These are phyloP conservation scores for Ustilago tritici DNA, from an alignment of 1,284 basidiomycete species.

Conservation along the genomic window DNA sequence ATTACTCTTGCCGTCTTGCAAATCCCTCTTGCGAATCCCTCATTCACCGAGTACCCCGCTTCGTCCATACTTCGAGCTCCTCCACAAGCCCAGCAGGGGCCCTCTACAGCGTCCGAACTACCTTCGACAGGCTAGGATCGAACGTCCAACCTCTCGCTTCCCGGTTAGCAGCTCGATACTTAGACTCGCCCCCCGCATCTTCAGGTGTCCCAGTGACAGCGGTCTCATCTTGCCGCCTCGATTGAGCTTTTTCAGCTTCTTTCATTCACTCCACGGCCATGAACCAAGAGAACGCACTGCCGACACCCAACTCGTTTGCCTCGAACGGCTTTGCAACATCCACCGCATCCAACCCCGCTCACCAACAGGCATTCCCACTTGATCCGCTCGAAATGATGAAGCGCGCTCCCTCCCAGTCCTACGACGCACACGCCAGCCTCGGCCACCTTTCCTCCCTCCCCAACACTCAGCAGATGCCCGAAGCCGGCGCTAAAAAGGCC, in stretches of 20 bases:
- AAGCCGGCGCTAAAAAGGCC: slow-evolving; percentile 50
- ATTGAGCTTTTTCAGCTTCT: not conserved
- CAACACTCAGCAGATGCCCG: slow-evolving; percentile 29
- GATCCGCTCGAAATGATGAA: slow-evolving; percentile 60
- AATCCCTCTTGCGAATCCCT: not conserved
- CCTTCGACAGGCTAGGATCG: not conserved
- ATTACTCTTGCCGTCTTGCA: not conserved
- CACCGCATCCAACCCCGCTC: slow-evolving; percentile 18
- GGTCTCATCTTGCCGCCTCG: slow-evolving; percentile 4
- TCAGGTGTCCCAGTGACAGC: not conserved
- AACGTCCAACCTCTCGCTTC: not conserved
- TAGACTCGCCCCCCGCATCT: not conserved
- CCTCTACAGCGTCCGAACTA: not conserved
- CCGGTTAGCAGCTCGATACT: not conserved
- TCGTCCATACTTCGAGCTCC: not conserved
- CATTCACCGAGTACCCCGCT: not conserved
- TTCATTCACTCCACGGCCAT: slow-evolving; percentile 15
- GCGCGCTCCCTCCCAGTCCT: slow-evolving; percentile 53
- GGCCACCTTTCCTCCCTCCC: slow-evolving; percentile 31
- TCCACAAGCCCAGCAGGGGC: not conserved
- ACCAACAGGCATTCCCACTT: slow-evolving; percentile 32
- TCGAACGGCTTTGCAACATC: slow-evolving; percentile 29
- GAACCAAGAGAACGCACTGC: slow-evolving; percentile 36
- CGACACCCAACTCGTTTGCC: slow-evolving; percentile 33
- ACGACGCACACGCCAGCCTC: slow-evolving; percentile 48